Evolutionary conservation across 164 flowering plant genomes (phyloP).

Genomic region (Berberis thunbergii): DNA sequence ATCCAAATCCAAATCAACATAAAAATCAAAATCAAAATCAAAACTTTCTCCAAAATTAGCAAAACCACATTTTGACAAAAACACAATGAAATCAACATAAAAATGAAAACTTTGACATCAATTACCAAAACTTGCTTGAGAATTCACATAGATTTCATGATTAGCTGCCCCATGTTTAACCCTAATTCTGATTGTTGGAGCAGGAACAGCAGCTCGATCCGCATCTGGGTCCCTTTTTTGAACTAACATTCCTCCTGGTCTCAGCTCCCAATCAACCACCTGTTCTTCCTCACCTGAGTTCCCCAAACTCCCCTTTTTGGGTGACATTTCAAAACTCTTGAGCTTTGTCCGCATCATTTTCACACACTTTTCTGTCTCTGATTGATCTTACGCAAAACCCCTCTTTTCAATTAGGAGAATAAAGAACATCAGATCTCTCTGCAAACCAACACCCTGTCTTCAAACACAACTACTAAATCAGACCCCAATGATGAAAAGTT

Average conservation of each 20-base stretch:
- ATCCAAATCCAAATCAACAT: not conserved
- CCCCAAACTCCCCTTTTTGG: conserved; percentile 12
- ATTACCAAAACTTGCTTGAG: conserved; percentile 86
- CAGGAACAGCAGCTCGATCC: conserved; percentile 33
- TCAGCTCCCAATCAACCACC: conserved; percentile 61
- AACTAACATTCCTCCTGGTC: conserved; percentile 98
- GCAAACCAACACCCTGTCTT: too few species aligned
- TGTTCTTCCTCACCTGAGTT: conserved; percentile 2
- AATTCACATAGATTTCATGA: conserved; percentile 66
- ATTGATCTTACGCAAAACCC: too few species aligned
- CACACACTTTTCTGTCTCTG: too few species aligned
- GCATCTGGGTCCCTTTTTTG: conserved; percentile 62
- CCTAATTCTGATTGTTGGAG: conserved; percentile 65
- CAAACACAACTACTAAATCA: too few species aligned
- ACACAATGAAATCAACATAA: not conserved
- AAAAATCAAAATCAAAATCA: not conserved
- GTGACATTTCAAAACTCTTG: conserved; percentile 25
- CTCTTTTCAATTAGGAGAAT: too few species aligned
- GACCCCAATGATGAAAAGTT: too few species aligned
- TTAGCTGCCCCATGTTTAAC: conserved; percentile 65
- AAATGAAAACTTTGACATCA: not conserved
- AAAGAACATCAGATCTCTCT: too few species aligned
- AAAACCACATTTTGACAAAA: conserved; percentile 21
- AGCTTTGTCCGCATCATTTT: conserved; percentile 59
- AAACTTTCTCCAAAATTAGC: conserved; percentile 32